A percentile compares a stretch with the other conserved stretches of the same genome.
Evolutionary conservation across 1,284 basidiomycete species (phyloP).

Genomic region (Microbotryomycetes sp.): DNA sequence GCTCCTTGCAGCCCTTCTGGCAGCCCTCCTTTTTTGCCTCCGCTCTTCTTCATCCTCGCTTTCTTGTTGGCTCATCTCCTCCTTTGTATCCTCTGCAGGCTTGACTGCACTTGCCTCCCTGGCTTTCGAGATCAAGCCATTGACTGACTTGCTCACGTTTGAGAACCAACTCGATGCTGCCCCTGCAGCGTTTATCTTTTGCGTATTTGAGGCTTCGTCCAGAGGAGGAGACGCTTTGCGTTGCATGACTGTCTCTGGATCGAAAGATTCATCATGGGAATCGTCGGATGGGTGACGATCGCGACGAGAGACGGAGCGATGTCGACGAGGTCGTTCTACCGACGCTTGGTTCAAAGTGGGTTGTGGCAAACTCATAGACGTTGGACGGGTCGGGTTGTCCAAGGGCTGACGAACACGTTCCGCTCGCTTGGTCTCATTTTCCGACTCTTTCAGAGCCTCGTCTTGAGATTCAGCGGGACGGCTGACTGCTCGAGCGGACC

Average conservation of each 20-base stretch:
- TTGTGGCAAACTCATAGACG: no score
- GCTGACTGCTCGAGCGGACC: not conserved
- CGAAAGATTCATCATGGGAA: conserved; percentile 21
- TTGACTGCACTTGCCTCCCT: conserved; percentile 2
- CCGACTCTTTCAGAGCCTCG: not conserved
- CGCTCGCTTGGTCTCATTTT: not conserved
- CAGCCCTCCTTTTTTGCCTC: conserved; percentile 4
- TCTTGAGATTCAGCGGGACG: not conserved
- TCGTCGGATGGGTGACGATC: conserved; percentile 6
- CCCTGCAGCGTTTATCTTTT: not conserved
- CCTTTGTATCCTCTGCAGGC: not conserved
- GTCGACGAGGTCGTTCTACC: not conserved
- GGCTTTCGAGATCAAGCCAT: conserved; percentile 3
- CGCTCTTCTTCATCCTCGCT: conserved; percentile 6
- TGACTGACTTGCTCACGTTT: conserved; percentile 16
- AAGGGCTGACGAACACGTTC: not conserved
- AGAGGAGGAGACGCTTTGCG: not conserved
- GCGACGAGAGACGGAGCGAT: conserved; percentile 19
- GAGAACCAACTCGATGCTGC: conserved; percentile 3
- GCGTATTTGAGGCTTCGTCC: conserved; percentile 12
- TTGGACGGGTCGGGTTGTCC: not conserved
- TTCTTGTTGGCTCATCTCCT: not conserved
- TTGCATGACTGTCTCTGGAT: conserved; percentile 10
- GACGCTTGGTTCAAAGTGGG: no score
- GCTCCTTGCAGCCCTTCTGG: not conserved